phyloP scores from a whole-genome alignment of 1,139 yeast species.

The Sugiyamaella neomexicana region DNA sequence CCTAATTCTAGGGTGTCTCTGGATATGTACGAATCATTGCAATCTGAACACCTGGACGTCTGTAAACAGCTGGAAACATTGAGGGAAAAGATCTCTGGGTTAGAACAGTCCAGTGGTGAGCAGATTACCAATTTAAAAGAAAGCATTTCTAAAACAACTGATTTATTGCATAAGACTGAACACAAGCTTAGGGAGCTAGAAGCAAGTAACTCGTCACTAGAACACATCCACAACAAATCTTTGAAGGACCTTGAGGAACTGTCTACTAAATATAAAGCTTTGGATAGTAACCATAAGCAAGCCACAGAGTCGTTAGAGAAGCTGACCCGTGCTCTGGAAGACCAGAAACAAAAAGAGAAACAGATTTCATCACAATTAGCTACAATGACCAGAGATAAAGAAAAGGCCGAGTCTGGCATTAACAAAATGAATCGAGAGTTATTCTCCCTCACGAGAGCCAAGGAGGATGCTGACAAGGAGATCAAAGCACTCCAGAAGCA shows the following conservation, averaged over 20 bases:
- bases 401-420: conserved; percentile 80
- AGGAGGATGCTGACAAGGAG: conserved; percentile 52
- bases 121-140: conserved; percentile 26
- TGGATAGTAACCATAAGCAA: conserved; percentile 24
- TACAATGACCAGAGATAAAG: conserved; percentile 50
- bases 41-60: conserved; percentile 45
- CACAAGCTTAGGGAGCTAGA: conserved; percentile 20
- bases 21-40: conserved; percentile 68
- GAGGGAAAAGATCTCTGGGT: conserved; percentile 29
- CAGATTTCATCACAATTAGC: conserved; percentile 46
- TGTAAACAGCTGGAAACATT: conserved; percentile 38
- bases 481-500: conserved; percentile 22
- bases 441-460: conserved; percentile 62
- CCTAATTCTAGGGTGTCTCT: conserved; percentile 67
- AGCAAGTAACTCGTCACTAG: conserved; percentile 22
- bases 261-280: conserved; percentile 16
- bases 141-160: conserved; percentile 20
- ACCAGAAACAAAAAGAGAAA: conserved; percentile 39
- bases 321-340: conserved; percentile 29
- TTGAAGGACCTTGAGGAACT: conserved; percentile 23
- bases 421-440: conserved; percentile 88
- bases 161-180: conserved; percentile 20
- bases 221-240: conserved; percentile 15
- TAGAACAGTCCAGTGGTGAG: conserved; percentile 21
- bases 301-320: conserved; percentile 24